phyloP scores from a whole-genome alignment of 441 rosid species.

The Pelargonium fulgidum region DNA sequence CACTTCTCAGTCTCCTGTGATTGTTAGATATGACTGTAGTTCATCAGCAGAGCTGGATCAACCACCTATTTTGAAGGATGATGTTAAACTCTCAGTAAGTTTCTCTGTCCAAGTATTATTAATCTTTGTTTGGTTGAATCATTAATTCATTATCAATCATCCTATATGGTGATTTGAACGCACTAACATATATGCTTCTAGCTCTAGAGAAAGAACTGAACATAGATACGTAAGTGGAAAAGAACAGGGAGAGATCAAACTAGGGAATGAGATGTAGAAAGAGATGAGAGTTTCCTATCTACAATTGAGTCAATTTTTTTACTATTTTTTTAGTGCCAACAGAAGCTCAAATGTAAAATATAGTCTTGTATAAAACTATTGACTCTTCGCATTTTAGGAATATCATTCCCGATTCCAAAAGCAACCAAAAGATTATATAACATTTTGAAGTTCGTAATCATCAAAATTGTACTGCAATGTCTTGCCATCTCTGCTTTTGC shows the following conservation, averaged over 20 bases:
- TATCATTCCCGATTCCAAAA: background rate
- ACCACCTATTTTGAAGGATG: slow-evolving; percentile 20
- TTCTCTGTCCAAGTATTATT: background rate
- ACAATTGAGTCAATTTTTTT: no score
- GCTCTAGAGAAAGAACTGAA: background rate
- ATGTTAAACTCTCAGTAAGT: slow-evolving; percentile 21
- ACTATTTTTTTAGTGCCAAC: background rate
- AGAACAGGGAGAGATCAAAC: no score
- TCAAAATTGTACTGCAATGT: background rate
- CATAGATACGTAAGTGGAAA: no score
- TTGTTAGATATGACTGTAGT: slow-evolving; percentile 16
- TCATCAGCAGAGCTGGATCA: slow-evolving; percentile 21
- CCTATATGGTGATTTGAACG: background rate
- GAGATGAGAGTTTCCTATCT: no score
- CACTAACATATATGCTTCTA: background rate
- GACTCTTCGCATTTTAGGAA: background rate
- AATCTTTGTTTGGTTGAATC: background rate
- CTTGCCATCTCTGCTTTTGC: no score
- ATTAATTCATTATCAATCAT: background rate
- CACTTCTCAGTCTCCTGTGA: slow-evolving; percentile 15
- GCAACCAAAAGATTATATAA: background rate
- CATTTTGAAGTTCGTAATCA: background rate
- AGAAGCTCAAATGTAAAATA: background rate
- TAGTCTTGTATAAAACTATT: background rate
- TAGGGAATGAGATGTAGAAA: no score